phyloP scores from a whole-genome alignment of 306 rosid species.

The Acmispon strigosus region DNA sequence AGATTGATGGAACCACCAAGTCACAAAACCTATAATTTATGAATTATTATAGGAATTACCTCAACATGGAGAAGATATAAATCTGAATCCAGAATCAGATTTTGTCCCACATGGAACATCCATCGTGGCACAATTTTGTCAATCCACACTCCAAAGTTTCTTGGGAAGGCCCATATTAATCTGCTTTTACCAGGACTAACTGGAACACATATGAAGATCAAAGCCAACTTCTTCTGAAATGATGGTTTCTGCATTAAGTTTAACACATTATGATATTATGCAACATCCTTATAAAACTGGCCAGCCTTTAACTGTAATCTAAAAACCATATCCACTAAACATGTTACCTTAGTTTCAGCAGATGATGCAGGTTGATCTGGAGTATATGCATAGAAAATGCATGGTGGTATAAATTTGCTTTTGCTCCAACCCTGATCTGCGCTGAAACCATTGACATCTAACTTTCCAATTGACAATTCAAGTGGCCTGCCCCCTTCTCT shows the following conservation, averaged over 20 bases:
- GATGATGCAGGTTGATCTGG: constrained; percentile 41
- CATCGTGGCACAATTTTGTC: constrained; percentile 79
- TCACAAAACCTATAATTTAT: not conserved
- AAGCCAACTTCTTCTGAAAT: constrained; percentile 24
- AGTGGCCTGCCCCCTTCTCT: constrained; percentile 96
- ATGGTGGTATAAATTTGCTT: constrained; percentile 60
- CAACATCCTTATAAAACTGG: not conserved
- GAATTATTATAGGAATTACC: constrained; percentile 42
- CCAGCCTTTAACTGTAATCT: not conserved
- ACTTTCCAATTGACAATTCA: constrained; percentile 40
- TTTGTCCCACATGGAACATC: constrained; percentile 82
- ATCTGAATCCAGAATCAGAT: constrained; percentile 88
- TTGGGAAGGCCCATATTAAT: constrained; percentile 80
- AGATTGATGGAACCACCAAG: constrained; percentile 1
- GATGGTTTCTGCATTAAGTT: constrained; percentile 43
- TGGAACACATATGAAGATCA: constrained; percentile 70
- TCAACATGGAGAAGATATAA: constrained; percentile 85
- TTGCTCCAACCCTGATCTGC: constrained; percentile 47
- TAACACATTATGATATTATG: not conserved
- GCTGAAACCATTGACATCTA: constrained; percentile 58
- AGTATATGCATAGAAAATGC: constrained; percentile 48
- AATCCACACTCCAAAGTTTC: constrained; percentile 70
- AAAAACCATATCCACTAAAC: not conserved
- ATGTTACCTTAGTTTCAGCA: constrained; percentile 47
- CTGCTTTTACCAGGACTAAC: constrained; percentile 97